Evolutionary conservation across 768 basidiomycete genomes (phyloP), one percentile per base, ranked within the genome.

Genomic region (Hemileccinum rubropunctum): DNA sequence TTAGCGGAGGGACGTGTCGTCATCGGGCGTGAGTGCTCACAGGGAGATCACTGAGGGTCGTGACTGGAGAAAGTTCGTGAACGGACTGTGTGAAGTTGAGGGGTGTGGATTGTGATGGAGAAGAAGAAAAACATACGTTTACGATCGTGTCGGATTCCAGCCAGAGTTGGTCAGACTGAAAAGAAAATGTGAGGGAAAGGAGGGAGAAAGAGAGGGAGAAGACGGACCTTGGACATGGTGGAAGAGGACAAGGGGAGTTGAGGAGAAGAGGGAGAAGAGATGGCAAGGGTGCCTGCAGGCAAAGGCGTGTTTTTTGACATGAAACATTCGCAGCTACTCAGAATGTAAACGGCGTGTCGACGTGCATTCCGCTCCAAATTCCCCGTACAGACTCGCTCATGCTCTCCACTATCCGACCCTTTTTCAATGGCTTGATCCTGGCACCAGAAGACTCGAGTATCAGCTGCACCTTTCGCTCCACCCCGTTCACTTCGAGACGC

Each of bases 301-400:
- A 53, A 48, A 38, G 51, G 68, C 66, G 66, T 68, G 66, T 70
- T 64, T 62, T 58, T 10, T 66, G 64, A 59, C 64, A 59, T 38
- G 53, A 33, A 33, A 52, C 54, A 47, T 38, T 23, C 18, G 30
- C 12, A 47, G 40, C 42, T 58, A 63, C 51, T 60, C 55, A 78
- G 63, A 82, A 75, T 51, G 71, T 73, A 72, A 76, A 80, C 15
- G 86, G 84, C 48, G 84, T 79, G 59, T 83, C 80, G 56, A 87
- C 87, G 59, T 95, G 92, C 54, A 94, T 70, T 17, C 91, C 90
- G 64, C 86, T 88, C 91, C 91, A 94, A 56, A 94, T 89, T 46
- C 92, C 92, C 65, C 92, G 83, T 10, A 88, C 76, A 15, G 89
- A 79, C 71, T 90, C 88, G 43, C 86, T 83, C 26, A 79, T 81